A percentile compares a stretch with the other conserved stretches of the same genome.
These are phyloP conservation scores for Nothophaeocryptopus gaeumannii DNA, from an alignment of 2,329 filamentous ascomycete species.

Conservation along the genomic window DNA sequence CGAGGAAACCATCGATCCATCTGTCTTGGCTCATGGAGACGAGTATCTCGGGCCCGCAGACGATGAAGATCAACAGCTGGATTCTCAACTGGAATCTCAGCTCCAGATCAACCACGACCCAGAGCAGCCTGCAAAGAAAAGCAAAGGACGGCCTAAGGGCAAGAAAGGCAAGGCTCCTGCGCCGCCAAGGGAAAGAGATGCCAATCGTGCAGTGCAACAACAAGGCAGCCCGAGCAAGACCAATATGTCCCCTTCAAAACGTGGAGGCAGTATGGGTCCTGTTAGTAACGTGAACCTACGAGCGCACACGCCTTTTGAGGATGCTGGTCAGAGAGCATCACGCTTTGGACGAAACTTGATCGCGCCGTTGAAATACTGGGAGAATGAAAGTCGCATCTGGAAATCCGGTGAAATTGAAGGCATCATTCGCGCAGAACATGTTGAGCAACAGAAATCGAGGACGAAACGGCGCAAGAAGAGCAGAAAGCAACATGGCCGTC, in stretches of 20 bases:
- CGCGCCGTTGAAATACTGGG: constrained; percentile 80
- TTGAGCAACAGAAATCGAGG: constrained; percentile 36
- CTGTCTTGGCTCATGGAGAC: constrained; percentile 13
- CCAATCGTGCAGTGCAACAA: constrained; percentile 23
- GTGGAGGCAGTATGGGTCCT: constrained; percentile 29
- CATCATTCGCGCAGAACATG: constrained; percentile 70
- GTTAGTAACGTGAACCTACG: constrained; percentile 38
- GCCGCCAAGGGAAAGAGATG: constrained; percentile 22
- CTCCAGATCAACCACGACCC: constrained; percentile 11
- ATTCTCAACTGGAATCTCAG: constrained; percentile 21
- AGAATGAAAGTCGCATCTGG: constrained; percentile 74
- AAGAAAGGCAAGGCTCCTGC: constrained; percentile 18
- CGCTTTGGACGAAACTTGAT: constrained; percentile 77
- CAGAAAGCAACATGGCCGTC: constrained; percentile 35
- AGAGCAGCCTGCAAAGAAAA: constrained; percentile 12
- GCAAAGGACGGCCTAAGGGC: constrained; percentile 16
- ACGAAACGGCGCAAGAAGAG: constrained; percentile 32
- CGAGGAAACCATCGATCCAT: constrained; percentile 16
- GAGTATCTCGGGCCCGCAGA: constrained; percentile 15
- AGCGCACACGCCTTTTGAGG: constrained; percentile 40
- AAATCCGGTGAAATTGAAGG: constrained; percentile 69
- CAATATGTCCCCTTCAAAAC: constrained; percentile 23
- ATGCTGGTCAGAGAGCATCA: constrained; percentile 59
- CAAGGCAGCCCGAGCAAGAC: constrained; percentile 20
- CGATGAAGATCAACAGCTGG: constrained; percentile 10